A percentile compares a stretch with the other conserved stretches of the same genome.
Conservation (phyloP, 2,329 filamentous ascomycete species). For the Chaetoscypha palmicola region DNA sequence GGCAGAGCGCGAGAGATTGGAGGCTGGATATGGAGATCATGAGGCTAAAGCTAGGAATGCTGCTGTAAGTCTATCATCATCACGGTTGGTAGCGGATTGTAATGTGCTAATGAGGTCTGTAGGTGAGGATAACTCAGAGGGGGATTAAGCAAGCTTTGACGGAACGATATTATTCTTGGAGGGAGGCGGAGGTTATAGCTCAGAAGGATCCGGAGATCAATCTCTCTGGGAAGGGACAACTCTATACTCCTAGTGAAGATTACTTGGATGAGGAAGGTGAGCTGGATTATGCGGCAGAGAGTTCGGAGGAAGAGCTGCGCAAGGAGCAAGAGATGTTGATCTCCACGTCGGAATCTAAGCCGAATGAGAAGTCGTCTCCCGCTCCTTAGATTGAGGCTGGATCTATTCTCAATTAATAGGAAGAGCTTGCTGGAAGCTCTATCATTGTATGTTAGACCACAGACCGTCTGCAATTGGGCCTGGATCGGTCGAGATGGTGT, state of each 20-base stretch:
- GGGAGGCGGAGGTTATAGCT: conserved; percentile 63
- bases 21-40: conserved; percentile 65
- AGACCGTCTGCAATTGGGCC: too few species aligned
- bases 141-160: conserved; percentile 79
- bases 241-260: conserved; percentile 25
- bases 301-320: conserved; percentile 9
- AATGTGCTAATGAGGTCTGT: conserved; percentile 1
- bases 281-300: conserved; percentile 24
- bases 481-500: too few species aligned
- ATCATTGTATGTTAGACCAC: too few species aligned
- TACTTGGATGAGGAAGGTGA: conserved; percentile 26
- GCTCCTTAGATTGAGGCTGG: too few species aligned
- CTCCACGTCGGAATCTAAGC: not conserved
- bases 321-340: not conserved
- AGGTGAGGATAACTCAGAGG: conserved; percentile 74
- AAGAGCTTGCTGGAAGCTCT: too few species aligned
- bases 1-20: conserved; percentile 58
- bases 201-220: conserved; percentile 61
- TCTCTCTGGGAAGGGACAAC: conserved; percentile 26
- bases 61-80: conserved; percentile 47
- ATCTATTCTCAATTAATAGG: too few species aligned
- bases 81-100: not conserved
- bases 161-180: conserved; percentile 83
- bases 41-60: conserved; percentile 58
- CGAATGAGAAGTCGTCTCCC: not conserved